Conservation (phyloP, 768 basidiomycete genomes). For the Thelephora ganbajun region DNA sequence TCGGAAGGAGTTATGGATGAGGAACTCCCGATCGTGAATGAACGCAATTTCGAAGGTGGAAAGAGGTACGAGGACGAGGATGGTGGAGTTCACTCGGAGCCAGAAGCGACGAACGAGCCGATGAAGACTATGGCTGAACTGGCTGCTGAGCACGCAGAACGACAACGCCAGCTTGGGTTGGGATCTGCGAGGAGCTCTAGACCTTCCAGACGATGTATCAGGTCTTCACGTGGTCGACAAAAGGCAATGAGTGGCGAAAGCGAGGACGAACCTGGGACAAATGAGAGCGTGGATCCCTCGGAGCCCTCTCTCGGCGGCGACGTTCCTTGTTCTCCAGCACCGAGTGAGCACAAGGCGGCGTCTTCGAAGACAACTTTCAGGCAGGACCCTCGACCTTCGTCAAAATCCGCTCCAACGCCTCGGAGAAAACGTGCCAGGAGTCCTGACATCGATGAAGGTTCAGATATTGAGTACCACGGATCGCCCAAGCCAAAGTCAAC, state of each 20-base stretch:
- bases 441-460: slow-evolving; percentile 1
- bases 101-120: slow-evolving; percentile 6
- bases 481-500: not conserved
- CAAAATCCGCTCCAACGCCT: too few relatives aligned
- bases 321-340: too few relatives aligned
- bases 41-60: not conserved
- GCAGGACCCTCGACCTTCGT: too few relatives aligned
- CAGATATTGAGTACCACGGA: slow-evolving; percentile 7
- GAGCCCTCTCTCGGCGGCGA: too few relatives aligned
- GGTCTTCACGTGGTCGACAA: not conserved
- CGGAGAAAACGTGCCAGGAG: too few relatives aligned
- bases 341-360: too few relatives aligned
- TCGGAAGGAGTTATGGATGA: slow-evolving; percentile 4
- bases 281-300: too few relatives aligned
- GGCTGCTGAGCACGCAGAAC: slow-evolving; percentile 28
- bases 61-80: slow-evolving; percentile 9
- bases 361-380: too few relatives aligned
- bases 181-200: not conserved
- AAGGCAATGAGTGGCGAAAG: not conserved
- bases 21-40: slow-evolving; percentile 1
- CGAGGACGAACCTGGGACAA: too few relatives aligned
- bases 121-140: slow-evolving; percentile 57
- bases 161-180: not conserved
- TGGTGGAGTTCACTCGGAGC: slow-evolving; percentile 10
- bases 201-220: not conserved